A percentile compares a stretch with the other conserved stretches of the same genome.
These are phyloP conservation scores for Bruguiera hainesii DNA, from an alignment of 441 rosid genomes.

Conservation along the genomic window DNA sequence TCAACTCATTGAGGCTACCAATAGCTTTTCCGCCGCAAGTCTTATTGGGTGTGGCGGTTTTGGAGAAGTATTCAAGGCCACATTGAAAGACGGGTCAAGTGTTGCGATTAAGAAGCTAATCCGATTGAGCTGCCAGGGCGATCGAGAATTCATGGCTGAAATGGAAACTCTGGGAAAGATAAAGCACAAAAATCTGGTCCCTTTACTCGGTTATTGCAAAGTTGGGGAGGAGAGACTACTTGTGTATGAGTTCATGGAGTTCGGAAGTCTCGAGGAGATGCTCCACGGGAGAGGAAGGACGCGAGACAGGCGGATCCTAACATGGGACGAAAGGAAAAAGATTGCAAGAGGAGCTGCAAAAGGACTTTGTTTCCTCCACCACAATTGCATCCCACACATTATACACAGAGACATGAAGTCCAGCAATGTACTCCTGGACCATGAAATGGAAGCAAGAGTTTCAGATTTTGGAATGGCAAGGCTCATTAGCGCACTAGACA, in stretches of 20 bases:
- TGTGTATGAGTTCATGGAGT: slow-evolving; percentile 89
- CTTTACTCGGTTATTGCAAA: slow-evolving; percentile 87
- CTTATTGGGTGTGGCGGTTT: slow-evolving; percentile 90
- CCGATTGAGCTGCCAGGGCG: slow-evolving; percentile 88
- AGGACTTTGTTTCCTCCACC: slow-evolving; percentile 92
- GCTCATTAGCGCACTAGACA: slow-evolving; percentile 91
- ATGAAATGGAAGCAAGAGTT: slow-evolving; percentile 89
- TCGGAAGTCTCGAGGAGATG: slow-evolving; percentile 87
- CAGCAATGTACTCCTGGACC: slow-evolving; percentile 80
- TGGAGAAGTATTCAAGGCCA: slow-evolving; percentile 93
- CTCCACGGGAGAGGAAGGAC: slow-evolving; percentile 76
- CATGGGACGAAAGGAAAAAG: slow-evolving; percentile 86
- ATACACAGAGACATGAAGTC: slow-evolving; percentile 97
- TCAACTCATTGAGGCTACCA: slow-evolving; percentile 84
- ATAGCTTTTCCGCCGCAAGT: slow-evolving; percentile 83
- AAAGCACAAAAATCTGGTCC: slow-evolving; percentile 87
- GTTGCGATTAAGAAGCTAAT: slow-evolving; percentile 98
- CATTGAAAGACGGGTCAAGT: slow-evolving; percentile 79
- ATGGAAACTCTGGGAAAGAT: slow-evolving; percentile 97
- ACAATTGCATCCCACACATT: slow-evolving; percentile 97
- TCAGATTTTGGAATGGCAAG: slow-evolving; percentile 99
- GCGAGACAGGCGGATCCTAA: slow-evolving; percentile 50
- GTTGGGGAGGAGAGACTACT: slow-evolving; percentile 90
- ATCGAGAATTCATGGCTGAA: slow-evolving; percentile 94
- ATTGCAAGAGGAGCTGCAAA: slow-evolving; percentile 92